phyloP scores from a whole-genome alignment of 108 stramenopile species.

The Poteriospumella lacustris region DNA sequence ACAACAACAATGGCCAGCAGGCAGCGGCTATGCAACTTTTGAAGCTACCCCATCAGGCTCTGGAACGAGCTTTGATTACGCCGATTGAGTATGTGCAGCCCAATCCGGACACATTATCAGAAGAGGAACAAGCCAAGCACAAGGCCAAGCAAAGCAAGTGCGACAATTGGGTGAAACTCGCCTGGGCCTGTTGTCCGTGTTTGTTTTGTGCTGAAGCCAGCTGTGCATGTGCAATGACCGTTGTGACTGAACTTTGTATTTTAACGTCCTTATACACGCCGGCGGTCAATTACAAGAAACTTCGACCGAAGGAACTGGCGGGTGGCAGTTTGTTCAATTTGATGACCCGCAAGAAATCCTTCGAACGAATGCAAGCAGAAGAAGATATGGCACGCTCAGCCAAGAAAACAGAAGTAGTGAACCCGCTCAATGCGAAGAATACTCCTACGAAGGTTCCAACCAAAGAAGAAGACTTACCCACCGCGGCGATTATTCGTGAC shows the following conservation, averaged over 20 bases:
- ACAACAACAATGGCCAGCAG: not conserved
- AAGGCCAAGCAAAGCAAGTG: not conserved
- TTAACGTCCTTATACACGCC: not conserved
- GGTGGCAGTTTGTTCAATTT: not conserved
- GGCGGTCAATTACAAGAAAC: not conserved
- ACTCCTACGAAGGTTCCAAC: too few species aligned
- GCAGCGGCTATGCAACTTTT: too few species aligned
- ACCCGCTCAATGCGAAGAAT: too few species aligned
- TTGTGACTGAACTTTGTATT: not conserved
- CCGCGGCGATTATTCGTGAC: too few species aligned
- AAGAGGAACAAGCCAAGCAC: too few species aligned
- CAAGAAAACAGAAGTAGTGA: too few species aligned
- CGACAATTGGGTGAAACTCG: not conserved
- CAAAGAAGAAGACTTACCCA: too few species aligned
- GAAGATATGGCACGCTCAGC: too few species aligned
- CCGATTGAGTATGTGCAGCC: too few species aligned
- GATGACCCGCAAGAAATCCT: not conserved
- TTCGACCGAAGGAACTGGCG: not conserved
- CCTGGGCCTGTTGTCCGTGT: not conserved
- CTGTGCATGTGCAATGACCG: not conserved
- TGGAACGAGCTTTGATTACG: not conserved
- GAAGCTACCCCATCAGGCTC: not conserved
- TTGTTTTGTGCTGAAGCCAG: not conserved
- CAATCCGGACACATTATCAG: too few species aligned
- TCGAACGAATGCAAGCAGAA: not conserved